Percentiles rank a stretch among this genome's conserved stretches.
These are phyloP conservation scores for Ceratocystis destructans DNA, from an alignment of 2,329 filamentous ascomycete species.

Conservation along the genomic window DNA sequence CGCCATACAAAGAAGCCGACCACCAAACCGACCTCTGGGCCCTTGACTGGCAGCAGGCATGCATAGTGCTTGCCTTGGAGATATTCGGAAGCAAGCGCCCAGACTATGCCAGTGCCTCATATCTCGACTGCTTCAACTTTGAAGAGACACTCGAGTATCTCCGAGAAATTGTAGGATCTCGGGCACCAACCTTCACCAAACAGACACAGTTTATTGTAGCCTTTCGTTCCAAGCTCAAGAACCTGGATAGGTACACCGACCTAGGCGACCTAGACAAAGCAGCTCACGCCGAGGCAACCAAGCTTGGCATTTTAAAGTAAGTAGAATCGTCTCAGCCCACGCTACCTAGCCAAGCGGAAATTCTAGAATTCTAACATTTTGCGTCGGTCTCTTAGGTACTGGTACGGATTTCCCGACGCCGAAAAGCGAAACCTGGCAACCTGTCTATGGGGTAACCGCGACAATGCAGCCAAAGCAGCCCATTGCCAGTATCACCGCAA, in stretches of 20 bases:
- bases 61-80: constrained; percentile 60
- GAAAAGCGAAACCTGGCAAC: constrained; percentile 70
- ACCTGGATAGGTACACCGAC: constrained; percentile 50
- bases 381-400: constrained; percentile 46
- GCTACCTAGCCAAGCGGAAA: neutral
- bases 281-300: constrained; percentile 67
- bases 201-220: constrained; percentile 69
- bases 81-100: constrained; percentile 45
- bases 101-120: constrained; percentile 66
- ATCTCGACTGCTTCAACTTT: constrained; percentile 69
- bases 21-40: constrained; percentile 62
- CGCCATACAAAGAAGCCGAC: constrained; percentile 56
- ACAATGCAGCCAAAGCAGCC: constrained; percentile 47
- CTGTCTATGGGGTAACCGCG: constrained; percentile 49
- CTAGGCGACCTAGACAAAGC: constrained; percentile 62
- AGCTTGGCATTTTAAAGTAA: constrained; percentile 70
- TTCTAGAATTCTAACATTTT: neutral
- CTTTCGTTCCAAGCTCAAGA: constrained; percentile 62
- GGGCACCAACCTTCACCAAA: constrained; percentile 44
- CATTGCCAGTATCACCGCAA: constrained; percentile 46
- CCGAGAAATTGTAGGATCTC: constrained; percentile 24
- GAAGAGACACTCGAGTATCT: constrained; percentile 45
- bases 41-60: constrained; percentile 49
- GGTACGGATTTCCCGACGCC: constrained; percentile 65
- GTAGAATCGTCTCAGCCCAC: constrained; percentile 21